phyloP scores from a whole-genome alignment of 75 land plant species.

The Cunninghamia lanceolata region DNA sequence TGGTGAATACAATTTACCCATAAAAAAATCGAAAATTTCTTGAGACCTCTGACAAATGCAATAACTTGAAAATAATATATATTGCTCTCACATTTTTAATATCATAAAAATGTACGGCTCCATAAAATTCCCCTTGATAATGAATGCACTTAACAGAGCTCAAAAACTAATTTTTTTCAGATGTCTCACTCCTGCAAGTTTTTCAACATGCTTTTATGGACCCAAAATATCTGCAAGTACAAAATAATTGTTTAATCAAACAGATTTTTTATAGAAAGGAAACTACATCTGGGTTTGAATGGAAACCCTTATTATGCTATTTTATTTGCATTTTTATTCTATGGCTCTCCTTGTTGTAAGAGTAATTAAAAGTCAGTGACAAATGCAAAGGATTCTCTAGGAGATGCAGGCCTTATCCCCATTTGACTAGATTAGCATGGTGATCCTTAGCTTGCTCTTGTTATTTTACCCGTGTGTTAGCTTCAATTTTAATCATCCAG shows the following conservation, averaged over 20 bases:
- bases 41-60: not conserved
- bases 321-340: not conserved
- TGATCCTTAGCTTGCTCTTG: not conserved
- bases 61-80: too few species aligned
- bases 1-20: not conserved
- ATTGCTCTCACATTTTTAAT: not conserved
- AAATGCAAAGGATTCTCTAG: not conserved
- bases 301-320: not conserved
- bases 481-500: not conserved
- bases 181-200: too few species aligned
- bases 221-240: too few species aligned
- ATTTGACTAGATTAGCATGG: not conserved
- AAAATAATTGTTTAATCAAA: not conserved
- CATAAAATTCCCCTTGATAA: too few species aligned
- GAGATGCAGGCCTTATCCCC: not conserved
- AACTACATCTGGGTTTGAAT: not conserved
- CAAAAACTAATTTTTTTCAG: too few species aligned
- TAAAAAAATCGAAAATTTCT: too few species aligned
- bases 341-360: not conserved
- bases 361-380: not conserved
- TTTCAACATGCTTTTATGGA: too few species aligned
- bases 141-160: too few species aligned
- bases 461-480: not conserved
- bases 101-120: not conserved
- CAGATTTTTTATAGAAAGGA: not conserved